These are phyloP conservation scores for Hypoxylon sp. DNA, from an alignment of 2,329 filamentous ascomycete species.

Conservation along the genomic window DNA sequence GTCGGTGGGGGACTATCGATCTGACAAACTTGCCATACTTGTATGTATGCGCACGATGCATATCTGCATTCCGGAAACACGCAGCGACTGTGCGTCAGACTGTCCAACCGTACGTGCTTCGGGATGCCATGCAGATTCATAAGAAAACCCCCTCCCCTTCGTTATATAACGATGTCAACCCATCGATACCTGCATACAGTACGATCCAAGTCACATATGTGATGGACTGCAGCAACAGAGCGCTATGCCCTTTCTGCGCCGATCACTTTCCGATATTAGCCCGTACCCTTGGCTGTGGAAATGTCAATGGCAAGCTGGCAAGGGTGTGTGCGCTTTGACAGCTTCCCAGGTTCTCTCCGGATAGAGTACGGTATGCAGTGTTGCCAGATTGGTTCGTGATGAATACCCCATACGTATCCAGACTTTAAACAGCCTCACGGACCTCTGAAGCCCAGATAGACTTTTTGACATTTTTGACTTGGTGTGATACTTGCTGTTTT, in stretches of 20 bases:
- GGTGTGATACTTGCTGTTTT: slow-evolving; percentile 6
- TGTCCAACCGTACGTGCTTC: slow-evolving; percentile 26
- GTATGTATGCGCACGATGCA: slow-evolving; percentile 26
- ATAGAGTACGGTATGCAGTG: slow-evolving; percentile 20
- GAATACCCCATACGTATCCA: slow-evolving; percentile 7
- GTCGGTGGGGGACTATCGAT: slow-evolving; percentile 35
- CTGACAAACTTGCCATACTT: slow-evolving; percentile 26
- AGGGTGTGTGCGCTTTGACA: slow-evolving; percentile 31
- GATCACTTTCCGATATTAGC: slow-evolving; percentile 37
- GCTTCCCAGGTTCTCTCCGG: slow-evolving; percentile 29
- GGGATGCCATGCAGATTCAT: slow-evolving; percentile 19
- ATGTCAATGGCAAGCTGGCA: slow-evolving; percentile 17
- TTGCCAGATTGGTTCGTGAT: slow-evolving; percentile 34
- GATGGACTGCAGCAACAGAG: slow-evolving; percentile 35
- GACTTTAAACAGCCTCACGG: slow-evolving; percentile 16
- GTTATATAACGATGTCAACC: slow-evolving; percentile 15
- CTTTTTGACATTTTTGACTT: slow-evolving; percentile 1
- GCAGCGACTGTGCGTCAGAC: slow-evolving; percentile 32
- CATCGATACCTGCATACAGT: slow-evolving; percentile 21
- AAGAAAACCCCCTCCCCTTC: slow-evolving; percentile 15
- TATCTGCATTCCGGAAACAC: slow-evolving; percentile 30
- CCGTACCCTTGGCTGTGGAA: slow-evolving; percentile 14
- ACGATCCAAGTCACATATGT: slow-evolving; percentile 23
- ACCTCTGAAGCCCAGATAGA: background rate
- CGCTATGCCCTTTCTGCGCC: slow-evolving; percentile 25